phyloP scores from a whole-genome alignment of 2,329 filamentous ascomycete genomes.

The Curvularia spicifera region DNA sequence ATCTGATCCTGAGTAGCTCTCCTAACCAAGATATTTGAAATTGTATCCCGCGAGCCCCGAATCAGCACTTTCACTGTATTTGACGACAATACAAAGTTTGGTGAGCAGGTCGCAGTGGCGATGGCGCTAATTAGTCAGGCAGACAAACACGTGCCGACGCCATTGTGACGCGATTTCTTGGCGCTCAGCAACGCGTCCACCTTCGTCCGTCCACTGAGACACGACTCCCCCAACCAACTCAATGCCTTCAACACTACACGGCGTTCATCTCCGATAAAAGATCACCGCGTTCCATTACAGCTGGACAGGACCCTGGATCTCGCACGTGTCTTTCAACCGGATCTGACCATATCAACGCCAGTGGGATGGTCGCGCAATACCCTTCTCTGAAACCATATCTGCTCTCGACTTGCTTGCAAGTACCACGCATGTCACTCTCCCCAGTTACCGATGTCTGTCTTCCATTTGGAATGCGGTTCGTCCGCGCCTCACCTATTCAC shows the following conservation, averaged over 20 bases:
- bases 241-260: conserved; percentile 23
- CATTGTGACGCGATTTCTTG: conserved; percentile 9
- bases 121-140: conserved; percentile 17
- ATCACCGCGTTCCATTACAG: conserved; percentile 7
- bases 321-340: conserved; percentile 14
- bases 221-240: conserved; percentile 23
- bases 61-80: neutral
- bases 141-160: conserved; percentile 10
- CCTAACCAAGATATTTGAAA: neutral
- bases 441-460: conserved; percentile 77
- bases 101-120: neutral
- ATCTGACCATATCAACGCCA: conserved; percentile 38
- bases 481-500: conserved; percentile 50
- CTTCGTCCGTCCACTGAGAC: conserved; percentile 1
- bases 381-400: conserved; percentile 28
- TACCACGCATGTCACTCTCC: conserved; percentile 73
- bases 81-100: neutral
- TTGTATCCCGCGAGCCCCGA: neutral
- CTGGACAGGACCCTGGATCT: conserved; percentile 24
- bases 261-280: conserved; percentile 12
- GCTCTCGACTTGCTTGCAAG: conserved; percentile 46
- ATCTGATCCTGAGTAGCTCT: neutral
- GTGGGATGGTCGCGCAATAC: conserved; percentile 35
- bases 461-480: conserved; percentile 64
- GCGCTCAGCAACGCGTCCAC: conserved; percentile 23